These are phyloP conservation scores for Thelonectria rubi DNA, from an alignment of 2,329 filamentous ascomycete species.

Conservation along the genomic window DNA sequence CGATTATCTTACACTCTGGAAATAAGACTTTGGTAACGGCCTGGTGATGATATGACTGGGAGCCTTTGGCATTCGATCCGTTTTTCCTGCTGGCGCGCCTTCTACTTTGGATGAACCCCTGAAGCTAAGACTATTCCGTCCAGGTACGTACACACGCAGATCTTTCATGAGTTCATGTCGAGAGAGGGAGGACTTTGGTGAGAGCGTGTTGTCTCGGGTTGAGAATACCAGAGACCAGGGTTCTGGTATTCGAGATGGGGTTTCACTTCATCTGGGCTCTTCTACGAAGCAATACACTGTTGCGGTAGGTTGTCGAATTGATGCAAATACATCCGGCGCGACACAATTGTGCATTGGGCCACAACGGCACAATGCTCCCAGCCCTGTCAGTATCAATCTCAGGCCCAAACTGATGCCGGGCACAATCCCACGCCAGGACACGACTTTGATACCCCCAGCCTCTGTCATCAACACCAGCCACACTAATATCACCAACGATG, in stretches of 20 bases:
- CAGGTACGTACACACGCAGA: slow-evolving; percentile 3
- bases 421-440: not conserved
- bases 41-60: not conserved
- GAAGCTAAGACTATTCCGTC: slow-evolving; percentile 5
- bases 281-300: not conserved
- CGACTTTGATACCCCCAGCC: too few species aligned
- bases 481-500: not conserved
- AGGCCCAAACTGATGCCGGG: slow-evolving; percentile 11
- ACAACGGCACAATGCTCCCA: not conserved
- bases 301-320: not conserved
- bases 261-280: not conserved
- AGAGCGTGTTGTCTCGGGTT: too few species aligned
- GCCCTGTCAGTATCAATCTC: not conserved
- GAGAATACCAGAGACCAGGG: not conserved
- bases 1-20: not conserved
- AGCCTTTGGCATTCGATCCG: not conserved
- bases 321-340: too few species aligned
- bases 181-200: too few species aligned
- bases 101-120: slow-evolving; percentile 9
- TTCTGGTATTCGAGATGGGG: not conserved
- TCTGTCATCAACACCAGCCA: too few species aligned
- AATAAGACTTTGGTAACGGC: slow-evolving; percentile 1
- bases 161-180: not conserved
- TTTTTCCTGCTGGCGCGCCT: not conserved
- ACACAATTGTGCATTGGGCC: too few species aligned